phyloP scores from a whole-genome alignment of 2,329 filamentous ascomycete species.

The Pseudocercospora cruenta region DNA sequence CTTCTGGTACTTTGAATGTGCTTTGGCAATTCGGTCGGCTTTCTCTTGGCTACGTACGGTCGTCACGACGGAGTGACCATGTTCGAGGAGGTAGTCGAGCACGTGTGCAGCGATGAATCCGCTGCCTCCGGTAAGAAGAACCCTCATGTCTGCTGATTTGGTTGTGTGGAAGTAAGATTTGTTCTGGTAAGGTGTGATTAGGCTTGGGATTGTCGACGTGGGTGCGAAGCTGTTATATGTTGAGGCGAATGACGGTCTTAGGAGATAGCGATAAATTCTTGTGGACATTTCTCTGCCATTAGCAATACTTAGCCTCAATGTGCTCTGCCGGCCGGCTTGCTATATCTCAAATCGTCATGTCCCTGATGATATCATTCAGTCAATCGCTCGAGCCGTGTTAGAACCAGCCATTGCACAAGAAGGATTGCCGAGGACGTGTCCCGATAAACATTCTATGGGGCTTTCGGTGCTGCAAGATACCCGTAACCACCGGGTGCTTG shows the following conservation, averaged over 20 bases:
- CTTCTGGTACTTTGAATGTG: slow-evolving; percentile 55
- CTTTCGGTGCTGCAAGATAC: not conserved
- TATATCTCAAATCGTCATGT: slow-evolving; percentile 7
- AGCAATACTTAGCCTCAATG: not conserved
- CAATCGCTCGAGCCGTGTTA: not conserved
- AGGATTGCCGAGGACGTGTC: not conserved
- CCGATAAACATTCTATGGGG: not conserved
- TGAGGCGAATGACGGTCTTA: slow-evolving; percentile 11
- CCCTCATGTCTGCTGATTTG: slow-evolving; percentile 21
- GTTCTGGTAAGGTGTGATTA: not conserved
- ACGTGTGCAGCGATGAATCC: slow-evolving; percentile 70
- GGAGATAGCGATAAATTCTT: slow-evolving; percentile 18
- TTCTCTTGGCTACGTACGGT: slow-evolving; percentile 66
- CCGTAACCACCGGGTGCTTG: not conserved
- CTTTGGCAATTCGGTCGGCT: slow-evolving; percentile 62
- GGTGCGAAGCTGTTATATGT: slow-evolving; percentile 2
- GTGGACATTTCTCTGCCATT: not conserved
- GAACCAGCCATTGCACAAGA: not conserved
- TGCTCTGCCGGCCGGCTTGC: not conserved
- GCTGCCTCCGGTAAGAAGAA: slow-evolving; percentile 54
- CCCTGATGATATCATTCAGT: slow-evolving; percentile 1
- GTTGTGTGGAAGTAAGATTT: slow-evolving; percentile 10
- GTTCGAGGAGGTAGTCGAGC: slow-evolving; percentile 61
- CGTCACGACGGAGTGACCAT: slow-evolving; percentile 63
- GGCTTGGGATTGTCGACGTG: not conserved